Evolutionary conservation across 192 early-diverging fungal genomes (phyloP).

Genomic region (Helicostylum pulchrum): DNA sequence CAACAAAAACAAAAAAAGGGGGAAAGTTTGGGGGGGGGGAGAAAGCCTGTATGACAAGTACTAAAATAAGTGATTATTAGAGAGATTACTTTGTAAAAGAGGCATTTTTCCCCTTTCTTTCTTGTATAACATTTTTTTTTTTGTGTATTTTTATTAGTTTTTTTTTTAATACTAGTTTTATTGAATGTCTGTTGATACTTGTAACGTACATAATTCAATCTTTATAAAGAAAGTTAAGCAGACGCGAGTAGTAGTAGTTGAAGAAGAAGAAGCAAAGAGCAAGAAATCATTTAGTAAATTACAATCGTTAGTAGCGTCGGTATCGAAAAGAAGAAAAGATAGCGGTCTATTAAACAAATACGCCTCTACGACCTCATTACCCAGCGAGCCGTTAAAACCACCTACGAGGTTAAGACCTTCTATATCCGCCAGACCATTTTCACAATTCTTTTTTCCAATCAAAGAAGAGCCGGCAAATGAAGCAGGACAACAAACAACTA

Average conservation of each 20-base stretch:
- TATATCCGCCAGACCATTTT: constrained; percentile 4
- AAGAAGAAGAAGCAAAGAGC: background rate
- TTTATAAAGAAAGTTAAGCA: constrained; percentile 16
- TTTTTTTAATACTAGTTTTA: constrained; percentile 3
- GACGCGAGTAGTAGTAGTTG: background rate
- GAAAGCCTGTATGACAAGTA: background rate
- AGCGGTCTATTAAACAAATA: background rate
- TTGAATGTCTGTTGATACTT: constrained; percentile 5
- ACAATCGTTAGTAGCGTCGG: constrained; percentile 14
- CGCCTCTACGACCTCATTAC: background rate
- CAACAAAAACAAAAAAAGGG: constrained; percentile 2
- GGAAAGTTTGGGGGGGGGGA: background rate
- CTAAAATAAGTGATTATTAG: too few species aligned
- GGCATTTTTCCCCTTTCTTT: background rate
- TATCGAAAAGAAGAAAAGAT: constrained; percentile 9
- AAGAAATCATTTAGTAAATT: constrained; percentile 6
- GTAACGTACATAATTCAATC: background rate
- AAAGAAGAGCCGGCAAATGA: background rate
- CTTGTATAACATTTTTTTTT: too few species aligned
- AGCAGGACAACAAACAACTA: background rate
- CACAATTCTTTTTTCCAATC: constrained; percentile 14
- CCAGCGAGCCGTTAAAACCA: background rate
- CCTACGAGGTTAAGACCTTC: constrained; percentile 1
- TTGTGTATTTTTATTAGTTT: background rate
- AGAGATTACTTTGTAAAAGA: too few species aligned